Evolutionary conservation across 2,329 filamentous ascomycete species (phyloP).

Genomic region (Colletotrichum siamense): DNA sequence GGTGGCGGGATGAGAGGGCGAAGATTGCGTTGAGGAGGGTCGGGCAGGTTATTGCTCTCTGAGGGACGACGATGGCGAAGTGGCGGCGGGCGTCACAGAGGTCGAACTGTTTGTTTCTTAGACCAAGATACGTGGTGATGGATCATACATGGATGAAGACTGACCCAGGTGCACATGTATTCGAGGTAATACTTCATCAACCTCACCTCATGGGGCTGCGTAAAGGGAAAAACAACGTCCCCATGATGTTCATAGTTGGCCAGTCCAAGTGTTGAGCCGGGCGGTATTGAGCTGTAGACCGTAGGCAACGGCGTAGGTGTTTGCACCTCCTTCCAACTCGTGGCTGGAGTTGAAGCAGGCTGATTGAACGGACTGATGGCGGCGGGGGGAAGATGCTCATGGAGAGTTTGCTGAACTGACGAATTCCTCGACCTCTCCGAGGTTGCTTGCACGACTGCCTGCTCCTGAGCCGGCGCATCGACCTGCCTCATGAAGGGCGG

Average conservation of each 20-base stretch:
- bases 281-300: neutral
- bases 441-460: neutral
- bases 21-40: slow-evolving; percentile 59
- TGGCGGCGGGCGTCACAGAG: slow-evolving; percentile 32
- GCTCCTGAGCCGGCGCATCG: neutral
- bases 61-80: slow-evolving; percentile 57
- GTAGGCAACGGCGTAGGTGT: neutral
- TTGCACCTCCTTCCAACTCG: slow-evolving; percentile 15
- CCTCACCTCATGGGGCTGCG: slow-evolving; percentile 25
- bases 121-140: neutral
- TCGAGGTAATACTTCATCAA: slow-evolving; percentile 32
- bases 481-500: neutral
- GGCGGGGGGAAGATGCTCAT: neutral
- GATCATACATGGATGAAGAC: neutral
- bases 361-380: neutral
- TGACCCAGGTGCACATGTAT: slow-evolving; percentile 33
- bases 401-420: neutral
- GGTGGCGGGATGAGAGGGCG: slow-evolving; percentile 57
- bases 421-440: neutral
- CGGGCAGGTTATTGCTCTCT: slow-evolving; percentile 52
- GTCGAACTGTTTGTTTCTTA: neutral
- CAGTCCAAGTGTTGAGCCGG: neutral
- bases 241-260: slow-evolving; percentile 18
- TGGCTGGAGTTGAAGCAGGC: neutral
- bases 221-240: slow-evolving; percentile 24